Conservation (phyloP, 805 yeast genomes). For the Saccharomycopsis javanensis region DNA sequence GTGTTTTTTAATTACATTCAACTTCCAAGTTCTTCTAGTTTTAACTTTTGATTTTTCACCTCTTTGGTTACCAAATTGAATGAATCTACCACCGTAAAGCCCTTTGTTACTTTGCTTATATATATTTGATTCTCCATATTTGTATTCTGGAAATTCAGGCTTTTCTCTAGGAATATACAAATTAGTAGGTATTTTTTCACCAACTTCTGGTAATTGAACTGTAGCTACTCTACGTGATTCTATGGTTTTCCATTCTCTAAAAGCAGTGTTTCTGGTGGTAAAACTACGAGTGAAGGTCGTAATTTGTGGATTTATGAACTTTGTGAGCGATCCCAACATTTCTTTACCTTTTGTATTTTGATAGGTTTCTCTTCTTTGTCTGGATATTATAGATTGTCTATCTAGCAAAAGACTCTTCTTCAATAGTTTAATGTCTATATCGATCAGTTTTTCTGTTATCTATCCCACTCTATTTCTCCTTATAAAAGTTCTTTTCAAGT, state of each 20-base stretch:
- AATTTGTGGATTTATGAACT: not conserved
- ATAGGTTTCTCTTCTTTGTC: too few relatives aligned
- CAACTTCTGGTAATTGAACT: conserved; percentile 37
- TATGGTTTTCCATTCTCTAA: conserved; percentile 34
- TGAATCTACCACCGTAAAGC: conserved; percentile 79
- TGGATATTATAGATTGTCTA: too few relatives aligned
- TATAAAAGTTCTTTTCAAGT: not conserved
- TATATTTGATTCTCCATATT: conserved; percentile 67
- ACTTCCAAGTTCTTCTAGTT: conserved; percentile 64
- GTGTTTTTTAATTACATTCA: conserved; percentile 66
- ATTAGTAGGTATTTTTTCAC: conserved; percentile 40
- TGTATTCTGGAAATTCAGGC: conserved; percentile 50
- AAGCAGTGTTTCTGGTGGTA: conserved; percentile 14
- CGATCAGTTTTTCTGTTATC: not conserved
- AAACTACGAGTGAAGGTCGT: conserved; percentile 7
- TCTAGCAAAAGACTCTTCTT: not conserved
- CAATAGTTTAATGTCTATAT: too few relatives aligned
- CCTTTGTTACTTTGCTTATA: conserved; percentile 85
- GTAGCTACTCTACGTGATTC: conserved; percentile 39
- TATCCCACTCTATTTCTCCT: too few relatives aligned
- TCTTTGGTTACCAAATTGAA: conserved; percentile 65
- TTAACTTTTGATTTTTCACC: conserved; percentile 68
- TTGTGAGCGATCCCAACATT: not conserved
- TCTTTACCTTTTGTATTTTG: too few relatives aligned
- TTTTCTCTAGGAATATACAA: conserved; percentile 34